Evolutionary conservation across 176 grass and related monocot genomes (phyloP).

Genomic region (Dendrocalamus sinicus): DNA sequence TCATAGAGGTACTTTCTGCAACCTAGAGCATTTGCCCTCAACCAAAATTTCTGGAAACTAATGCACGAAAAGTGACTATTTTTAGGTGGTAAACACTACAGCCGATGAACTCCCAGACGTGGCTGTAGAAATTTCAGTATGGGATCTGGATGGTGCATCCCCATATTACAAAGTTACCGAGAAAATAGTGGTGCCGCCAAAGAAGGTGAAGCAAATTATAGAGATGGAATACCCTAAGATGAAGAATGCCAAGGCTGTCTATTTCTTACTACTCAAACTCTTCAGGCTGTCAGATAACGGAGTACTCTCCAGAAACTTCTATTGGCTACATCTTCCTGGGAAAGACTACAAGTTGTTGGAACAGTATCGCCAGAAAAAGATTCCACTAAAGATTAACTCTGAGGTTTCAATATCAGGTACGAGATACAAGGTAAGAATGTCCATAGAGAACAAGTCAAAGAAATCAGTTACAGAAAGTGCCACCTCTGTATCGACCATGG

Average conservation of each 20-base stretch:
- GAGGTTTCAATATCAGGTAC: slow-evolving; percentile 63
- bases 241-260: slow-evolving; percentile 76
- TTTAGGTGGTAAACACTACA: slow-evolving; percentile 91
- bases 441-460: slow-evolving; percentile 67
- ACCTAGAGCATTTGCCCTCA: slow-evolving; percentile 10
- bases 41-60: slow-evolving; percentile 9
- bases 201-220: slow-evolving; percentile 67
- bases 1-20: slow-evolving; percentile 70
- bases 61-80: slow-evolving; percentile 33
- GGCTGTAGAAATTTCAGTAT: slow-evolving; percentile 85
- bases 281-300: slow-evolving; percentile 67
- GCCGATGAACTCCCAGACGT: slow-evolving; percentile 59
- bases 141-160: slow-evolving; percentile 78
- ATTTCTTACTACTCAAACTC: slow-evolving; percentile 92
- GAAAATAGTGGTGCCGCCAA: slow-evolving; percentile 61
- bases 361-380: slow-evolving; percentile 62
- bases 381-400: slow-evolving; percentile 72
- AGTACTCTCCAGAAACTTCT: slow-evolving; percentile 85
- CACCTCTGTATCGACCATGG: slow-evolving; percentile 13
- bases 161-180: slow-evolving; percentile 81
- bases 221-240: slow-evolving; percentile 82
- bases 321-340: slow-evolving; percentile 89
- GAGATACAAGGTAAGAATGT: slow-evolving; percentile 64
- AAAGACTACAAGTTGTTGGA: slow-evolving; percentile 79
- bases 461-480: slow-evolving; percentile 43